phyloP scores from a whole-genome alignment of 1,284 basidiomycete species.

The Cryptococcus floricola region DNA sequence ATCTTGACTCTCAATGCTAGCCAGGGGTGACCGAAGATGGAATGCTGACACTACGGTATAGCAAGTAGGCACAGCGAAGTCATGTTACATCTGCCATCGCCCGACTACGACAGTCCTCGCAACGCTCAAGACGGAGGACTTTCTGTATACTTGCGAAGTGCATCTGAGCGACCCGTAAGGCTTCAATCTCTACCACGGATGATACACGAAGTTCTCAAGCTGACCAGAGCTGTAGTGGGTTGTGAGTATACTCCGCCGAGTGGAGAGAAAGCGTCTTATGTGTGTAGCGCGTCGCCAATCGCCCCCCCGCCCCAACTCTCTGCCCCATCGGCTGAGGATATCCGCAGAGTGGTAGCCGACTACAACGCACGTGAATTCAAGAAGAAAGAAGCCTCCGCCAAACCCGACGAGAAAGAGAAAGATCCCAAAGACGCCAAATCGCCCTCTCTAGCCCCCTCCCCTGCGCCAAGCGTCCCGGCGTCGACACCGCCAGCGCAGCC shows the following conservation, averaged over 20 bases:
- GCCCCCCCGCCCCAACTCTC: conserved; percentile 20
- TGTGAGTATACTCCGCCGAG: conserved; percentile 11
- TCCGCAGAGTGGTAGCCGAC: conserved; percentile 46
- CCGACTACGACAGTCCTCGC: conserved; percentile 44
- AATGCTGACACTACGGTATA: conserved; percentile 3
- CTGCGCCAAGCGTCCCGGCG: conserved; percentile 2
- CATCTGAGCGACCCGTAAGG: conserved; percentile 47
- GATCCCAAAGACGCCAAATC: conserved; percentile 15
- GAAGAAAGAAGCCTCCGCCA: conserved; percentile 11
- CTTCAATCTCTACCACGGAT: neutral
- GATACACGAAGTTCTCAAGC: neutral
- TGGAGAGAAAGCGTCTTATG: neutral
- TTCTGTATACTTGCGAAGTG: conserved; percentile 44
- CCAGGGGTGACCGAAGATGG: neutral
- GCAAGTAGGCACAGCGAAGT: conserved; percentile 42
- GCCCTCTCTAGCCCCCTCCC: conserved; percentile 5
- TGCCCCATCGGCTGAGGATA: conserved; percentile 43
- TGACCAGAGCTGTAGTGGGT: conserved; percentile 14
- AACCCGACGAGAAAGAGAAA: conserved; percentile 17
- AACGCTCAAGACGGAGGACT: conserved; percentile 46
- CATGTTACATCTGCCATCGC: conserved; percentile 46
- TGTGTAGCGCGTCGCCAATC: conserved; percentile 37
- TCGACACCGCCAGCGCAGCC: conserved; percentile 19
- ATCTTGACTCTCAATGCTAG: neutral
- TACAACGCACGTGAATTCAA: conserved; percentile 38